Percentiles rank a stretch among this genome's conserved stretches.
phyloP scores from a whole-genome alignment of 2,329 filamentous ascomycete species.

The Talaromyces rugulosus region DNA sequence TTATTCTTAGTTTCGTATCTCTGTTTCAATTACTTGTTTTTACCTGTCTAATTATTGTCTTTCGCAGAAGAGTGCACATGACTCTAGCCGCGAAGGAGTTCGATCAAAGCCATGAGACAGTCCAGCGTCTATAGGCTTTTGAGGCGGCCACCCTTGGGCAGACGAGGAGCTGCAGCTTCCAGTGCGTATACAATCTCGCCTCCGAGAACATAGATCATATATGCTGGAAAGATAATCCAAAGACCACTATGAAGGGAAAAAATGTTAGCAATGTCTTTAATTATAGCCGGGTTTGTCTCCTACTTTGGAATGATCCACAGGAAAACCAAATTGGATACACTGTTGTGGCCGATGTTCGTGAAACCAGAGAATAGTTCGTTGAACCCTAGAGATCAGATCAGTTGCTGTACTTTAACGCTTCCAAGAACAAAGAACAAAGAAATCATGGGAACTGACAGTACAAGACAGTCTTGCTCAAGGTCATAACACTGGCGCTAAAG shows the following conservation, averaged over 20 bases:
- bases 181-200: constrained; percentile 59
- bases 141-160: constrained; percentile 21
- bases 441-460: constrained; percentile 52
- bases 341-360: constrained; percentile 60
- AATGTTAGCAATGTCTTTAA: background rate
- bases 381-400: constrained; percentile 37
- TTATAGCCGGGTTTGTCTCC: constrained; percentile 24
- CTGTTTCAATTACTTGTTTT: background rate
- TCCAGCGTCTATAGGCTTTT: constrained; percentile 18
- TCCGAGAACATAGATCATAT: constrained; percentile 59
- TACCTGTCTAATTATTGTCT: background rate
- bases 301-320: constrained; percentile 66
- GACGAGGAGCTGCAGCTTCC: constrained; percentile 30
- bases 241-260: constrained; percentile 44
- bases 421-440: background rate
- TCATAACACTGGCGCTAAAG: constrained; percentile 59
- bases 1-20: background rate
- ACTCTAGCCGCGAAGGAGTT: background rate
- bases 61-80: background rate
- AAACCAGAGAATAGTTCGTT: constrained; percentile 61
- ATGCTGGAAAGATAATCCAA: constrained; percentile 61
- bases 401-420: background rate
- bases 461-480: constrained; percentile 62
- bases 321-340: constrained; percentile 47
- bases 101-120: background rate